Percentiles rank a stretch among this genome's conserved stretches.
These are phyloP conservation scores for Puya raimondii DNA, from an alignment of 176 grass and related monocot genomes.

Conservation along the genomic window DNA sequence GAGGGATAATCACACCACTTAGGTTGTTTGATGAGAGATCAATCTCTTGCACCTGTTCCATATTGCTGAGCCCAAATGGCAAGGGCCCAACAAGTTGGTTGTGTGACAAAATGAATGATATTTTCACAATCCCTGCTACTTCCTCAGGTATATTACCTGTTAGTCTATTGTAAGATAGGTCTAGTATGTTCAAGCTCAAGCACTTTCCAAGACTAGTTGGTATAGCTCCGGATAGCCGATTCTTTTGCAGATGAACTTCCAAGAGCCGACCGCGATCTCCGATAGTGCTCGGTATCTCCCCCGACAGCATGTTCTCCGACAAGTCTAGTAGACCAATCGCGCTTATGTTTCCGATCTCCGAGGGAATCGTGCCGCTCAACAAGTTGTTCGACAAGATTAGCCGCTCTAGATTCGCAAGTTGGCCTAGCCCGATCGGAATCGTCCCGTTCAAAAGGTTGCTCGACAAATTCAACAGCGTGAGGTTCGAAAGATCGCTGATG, in stretches of 20 bases:
- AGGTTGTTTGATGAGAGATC: conserved; percentile 80
- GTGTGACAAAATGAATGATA: conserved; percentile 58
- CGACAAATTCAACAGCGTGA: conserved; percentile 66
- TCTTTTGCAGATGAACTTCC: conserved; percentile 37
- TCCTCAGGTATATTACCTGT: conserved; percentile 34
- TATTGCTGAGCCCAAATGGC: conserved; percentile 31
- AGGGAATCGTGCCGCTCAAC: conserved; percentile 37
- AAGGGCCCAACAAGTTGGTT: conserved; percentile 50
- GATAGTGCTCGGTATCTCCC: conserved; percentile 44
- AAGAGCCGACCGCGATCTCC: conserved; percentile 20
- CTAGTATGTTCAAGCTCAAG: conserved; percentile 21
- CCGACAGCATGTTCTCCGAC: conserved; percentile 41
- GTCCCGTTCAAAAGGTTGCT: conserved; percentile 53
- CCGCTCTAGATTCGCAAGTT: conserved; percentile 24
- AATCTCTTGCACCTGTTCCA: conserved; percentile 41
- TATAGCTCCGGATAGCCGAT: conserved; percentile 45
- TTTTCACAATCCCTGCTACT: conserved; percentile 31
- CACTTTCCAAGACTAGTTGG: conserved; percentile 37
- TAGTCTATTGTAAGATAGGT: conserved; percentile 59
- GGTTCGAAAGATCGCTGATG: conserved; percentile 45
- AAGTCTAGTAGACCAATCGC: conserved; percentile 45
- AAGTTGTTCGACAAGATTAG: conserved; percentile 47
- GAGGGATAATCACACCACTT: conserved; percentile 22
- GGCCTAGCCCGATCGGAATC: conserved; percentile 46
- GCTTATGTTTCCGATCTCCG: conserved; percentile 37